These are phyloP conservation scores for Scenedesmus sp. DNA, from an alignment of 163 green algal species.

Conservation along the genomic window DNA sequence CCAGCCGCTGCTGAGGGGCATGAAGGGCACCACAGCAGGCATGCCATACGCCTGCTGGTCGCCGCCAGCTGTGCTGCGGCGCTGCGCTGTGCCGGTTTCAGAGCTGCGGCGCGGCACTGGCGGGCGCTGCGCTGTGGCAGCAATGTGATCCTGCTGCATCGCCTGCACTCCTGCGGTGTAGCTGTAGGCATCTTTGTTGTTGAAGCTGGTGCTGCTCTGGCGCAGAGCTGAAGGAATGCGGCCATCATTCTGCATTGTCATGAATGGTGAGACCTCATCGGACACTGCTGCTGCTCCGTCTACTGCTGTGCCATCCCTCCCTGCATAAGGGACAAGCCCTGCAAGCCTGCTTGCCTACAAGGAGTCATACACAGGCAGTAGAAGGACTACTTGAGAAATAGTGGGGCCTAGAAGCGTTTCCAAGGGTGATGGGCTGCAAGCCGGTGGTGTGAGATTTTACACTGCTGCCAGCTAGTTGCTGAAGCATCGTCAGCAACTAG, in stretches of 20 bases:
- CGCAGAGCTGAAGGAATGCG: not conserved
- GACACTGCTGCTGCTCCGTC: not conserved
- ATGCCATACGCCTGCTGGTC: not conserved
- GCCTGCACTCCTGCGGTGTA: not conserved
- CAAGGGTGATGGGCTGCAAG: not conserved
- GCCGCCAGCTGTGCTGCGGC: not conserved
- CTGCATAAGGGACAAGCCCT: not conserved
- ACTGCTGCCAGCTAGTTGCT: not conserved
- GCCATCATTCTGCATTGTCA: constrained; percentile 1
- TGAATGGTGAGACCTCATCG: not conserved
- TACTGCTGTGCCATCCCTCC: not conserved
- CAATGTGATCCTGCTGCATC: constrained; percentile 1
- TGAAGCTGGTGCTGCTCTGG: not conserved
- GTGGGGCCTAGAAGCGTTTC: not conserved
- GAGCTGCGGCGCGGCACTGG: not conserved
- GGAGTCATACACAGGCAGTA: not conserved
- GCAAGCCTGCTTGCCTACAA: constrained; percentile 1
- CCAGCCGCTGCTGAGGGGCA: constrained; percentile 27
- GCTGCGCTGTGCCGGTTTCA: not conserved
- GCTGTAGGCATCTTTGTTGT: not conserved
- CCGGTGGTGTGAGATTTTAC: not conserved
- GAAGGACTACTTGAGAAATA: not conserved
- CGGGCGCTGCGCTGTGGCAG: not conserved
- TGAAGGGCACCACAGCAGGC: not conserved
- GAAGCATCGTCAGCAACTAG: not conserved